A percentile compares a stretch with the other conserved stretches of the same genome.
Conservation (phyloP, 2,329 filamentous ascomycete species). For the Chrysoporthe puriensis region DNA sequence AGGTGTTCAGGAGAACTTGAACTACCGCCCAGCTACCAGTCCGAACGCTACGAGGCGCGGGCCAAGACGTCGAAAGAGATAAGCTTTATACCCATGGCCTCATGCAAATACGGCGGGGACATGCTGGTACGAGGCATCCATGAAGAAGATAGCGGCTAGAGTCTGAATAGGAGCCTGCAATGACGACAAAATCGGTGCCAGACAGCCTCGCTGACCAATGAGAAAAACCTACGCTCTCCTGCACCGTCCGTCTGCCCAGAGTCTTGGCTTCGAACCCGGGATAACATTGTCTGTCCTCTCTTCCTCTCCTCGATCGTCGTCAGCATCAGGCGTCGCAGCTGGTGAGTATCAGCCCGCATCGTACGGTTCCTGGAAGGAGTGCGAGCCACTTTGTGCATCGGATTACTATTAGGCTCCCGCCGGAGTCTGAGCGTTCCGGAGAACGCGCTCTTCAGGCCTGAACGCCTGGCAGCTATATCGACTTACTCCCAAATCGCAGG, state of each 20-base stretch:
- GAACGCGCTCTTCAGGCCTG: background rate
- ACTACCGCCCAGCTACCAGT: background rate
- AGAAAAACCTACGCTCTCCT: background rate
- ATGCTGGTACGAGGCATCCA: conserved; percentile 10
- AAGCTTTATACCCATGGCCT: conserved; percentile 11
- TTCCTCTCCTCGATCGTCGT: background rate
- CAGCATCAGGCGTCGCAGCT: background rate
- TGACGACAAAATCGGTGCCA: conserved; percentile 19
- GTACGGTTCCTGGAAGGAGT: background rate
- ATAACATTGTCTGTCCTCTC: background rate
- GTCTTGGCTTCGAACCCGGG: background rate
- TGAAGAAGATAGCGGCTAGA: conserved; percentile 15
- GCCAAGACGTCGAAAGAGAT: conserved; percentile 2
- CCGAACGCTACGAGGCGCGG: conserved; percentile 8
- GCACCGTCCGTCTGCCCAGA: background rate
- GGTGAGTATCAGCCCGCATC: background rate
- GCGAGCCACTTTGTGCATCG: background rate
- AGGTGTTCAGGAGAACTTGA: conserved; percentile 31
- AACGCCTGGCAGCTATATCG: background rate
- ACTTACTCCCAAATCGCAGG: background rate
- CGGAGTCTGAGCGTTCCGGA: background rate
- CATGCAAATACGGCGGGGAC: background rate
- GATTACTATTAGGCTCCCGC: background rate
- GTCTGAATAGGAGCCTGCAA: conserved; percentile 15
- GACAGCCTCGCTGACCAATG: background rate